A percentile compares a stretch with the other conserved stretches of the same genome.
Conservation (phyloP, 164 flowering plant species). For the Buxus sempervirens region DNA sequence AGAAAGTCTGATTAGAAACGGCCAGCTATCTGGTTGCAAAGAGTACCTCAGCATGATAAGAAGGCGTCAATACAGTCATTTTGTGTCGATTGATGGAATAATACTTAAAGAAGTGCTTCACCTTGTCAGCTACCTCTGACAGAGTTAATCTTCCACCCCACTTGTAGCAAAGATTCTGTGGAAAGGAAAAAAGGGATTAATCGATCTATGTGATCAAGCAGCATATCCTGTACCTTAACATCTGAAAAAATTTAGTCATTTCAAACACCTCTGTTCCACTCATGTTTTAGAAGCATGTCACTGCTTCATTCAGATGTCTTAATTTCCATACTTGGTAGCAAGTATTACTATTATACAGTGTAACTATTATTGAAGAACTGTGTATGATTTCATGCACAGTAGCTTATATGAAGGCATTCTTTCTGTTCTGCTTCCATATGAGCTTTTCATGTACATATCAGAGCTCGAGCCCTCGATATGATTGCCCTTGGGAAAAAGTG, state of each 20-base stretch:
- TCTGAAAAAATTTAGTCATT: background rate
- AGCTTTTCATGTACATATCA: too few relatives aligned
- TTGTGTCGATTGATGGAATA: conserved; percentile 97
- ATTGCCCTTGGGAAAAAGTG: too few relatives aligned
- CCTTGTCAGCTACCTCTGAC: conserved; percentile 78
- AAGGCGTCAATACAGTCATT: conserved; percentile 93
- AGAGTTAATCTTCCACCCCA: conserved; percentile 77
- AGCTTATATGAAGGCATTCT: too few relatives aligned
- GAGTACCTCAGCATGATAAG: conserved; percentile 93
- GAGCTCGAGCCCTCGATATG: too few relatives aligned
- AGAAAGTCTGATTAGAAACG: background rate
- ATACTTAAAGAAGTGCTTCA: conserved; percentile 91
- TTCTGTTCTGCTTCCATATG: too few relatives aligned
- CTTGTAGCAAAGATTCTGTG: conserved; percentile 78
- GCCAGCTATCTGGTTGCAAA: background rate
- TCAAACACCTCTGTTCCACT: background rate
- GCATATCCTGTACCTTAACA: too few relatives aligned
- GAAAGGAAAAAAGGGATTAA: conserved; percentile 2
- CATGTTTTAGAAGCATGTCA: background rate
- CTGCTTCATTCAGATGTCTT: too few relatives aligned
- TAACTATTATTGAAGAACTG: too few relatives aligned
- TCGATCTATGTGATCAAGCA: background rate
- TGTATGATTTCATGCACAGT: too few relatives aligned
- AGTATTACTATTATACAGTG: too few relatives aligned
- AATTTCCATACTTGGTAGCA: too few relatives aligned